These are phyloP conservation scores for Carex myosuroides DNA, from an alignment of 176 grass and related monocot genomes.

Conservation along the genomic window DNA sequence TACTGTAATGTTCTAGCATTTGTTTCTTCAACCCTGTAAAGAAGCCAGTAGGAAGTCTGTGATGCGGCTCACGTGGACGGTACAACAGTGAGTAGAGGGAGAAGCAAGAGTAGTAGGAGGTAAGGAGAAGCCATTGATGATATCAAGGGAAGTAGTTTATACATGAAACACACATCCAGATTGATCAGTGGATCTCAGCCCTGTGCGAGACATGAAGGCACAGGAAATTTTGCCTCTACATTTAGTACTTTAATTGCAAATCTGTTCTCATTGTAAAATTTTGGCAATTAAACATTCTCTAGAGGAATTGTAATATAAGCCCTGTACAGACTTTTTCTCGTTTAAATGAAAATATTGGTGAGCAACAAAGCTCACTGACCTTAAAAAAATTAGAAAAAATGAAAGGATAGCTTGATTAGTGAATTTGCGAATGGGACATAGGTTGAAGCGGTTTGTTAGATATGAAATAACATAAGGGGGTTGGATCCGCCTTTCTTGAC, in stretches of 20 bases:
- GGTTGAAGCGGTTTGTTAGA: not conserved
- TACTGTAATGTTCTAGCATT: slow-evolving; percentile 34
- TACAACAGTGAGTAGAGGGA: not conserved
- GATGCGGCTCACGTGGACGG: not conserved
- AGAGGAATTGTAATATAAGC: too few relatives aligned
- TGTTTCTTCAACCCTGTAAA: slow-evolving; percentile 26
- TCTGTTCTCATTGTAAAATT: too few relatives aligned
- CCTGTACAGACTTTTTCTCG: too few relatives aligned
- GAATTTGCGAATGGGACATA: not conserved
- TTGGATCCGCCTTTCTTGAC: not conserved
- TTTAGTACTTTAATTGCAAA: too few relatives aligned
- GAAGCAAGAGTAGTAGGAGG: not conserved
- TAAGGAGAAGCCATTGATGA: not conserved
- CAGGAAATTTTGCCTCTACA: too few relatives aligned
- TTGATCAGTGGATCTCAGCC: too few relatives aligned
- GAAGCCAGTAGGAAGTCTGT: not conserved
- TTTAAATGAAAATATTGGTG: too few relatives aligned
- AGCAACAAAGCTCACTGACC: too few relatives aligned
- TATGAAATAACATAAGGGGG: not conserved
- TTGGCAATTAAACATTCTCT: too few relatives aligned
- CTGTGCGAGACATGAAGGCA: too few relatives aligned
- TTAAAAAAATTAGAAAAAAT: too few relatives aligned
- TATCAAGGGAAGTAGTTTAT: not conserved
- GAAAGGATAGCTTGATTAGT: not conserved
- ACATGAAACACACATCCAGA: too few relatives aligned